Evolutionary conservation across 2,329 filamentous ascomycete genomes (phyloP).

Genomic region (Beauveria scarabaeidicola): DNA sequence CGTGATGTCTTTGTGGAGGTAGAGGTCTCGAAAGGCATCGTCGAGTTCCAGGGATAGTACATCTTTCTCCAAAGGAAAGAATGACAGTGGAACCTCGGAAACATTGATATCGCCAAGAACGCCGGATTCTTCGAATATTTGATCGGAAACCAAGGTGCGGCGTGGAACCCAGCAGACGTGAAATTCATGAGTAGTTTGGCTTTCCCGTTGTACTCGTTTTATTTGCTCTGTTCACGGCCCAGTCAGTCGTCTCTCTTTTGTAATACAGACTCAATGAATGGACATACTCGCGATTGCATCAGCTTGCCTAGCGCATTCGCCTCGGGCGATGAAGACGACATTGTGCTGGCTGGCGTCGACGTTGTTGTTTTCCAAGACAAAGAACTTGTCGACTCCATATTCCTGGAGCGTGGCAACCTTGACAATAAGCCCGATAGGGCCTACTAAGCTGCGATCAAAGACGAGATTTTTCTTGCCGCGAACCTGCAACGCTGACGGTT

Average conservation of each 20-base stretch:
- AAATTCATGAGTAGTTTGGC: constrained; percentile 87
- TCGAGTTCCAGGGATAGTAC: constrained; percentile 85
- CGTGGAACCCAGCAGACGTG: constrained; percentile 94
- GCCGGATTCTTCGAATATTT: constrained; percentile 84
- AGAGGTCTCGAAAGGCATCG: constrained; percentile 78
- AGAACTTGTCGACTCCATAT: constrained; percentile 96
- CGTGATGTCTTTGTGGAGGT: constrained; percentile 82
- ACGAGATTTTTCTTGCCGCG: constrained; percentile 98
- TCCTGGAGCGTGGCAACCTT: constrained; percentile 94
- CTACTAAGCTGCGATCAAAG: constrained; percentile 82
- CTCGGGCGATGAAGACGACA: constrained; percentile 85
- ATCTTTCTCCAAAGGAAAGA: constrained; percentile 87
- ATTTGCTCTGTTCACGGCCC: constrained; percentile 61
- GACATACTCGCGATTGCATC: constrained; percentile 79
- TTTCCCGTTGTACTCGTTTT: constrained; percentile 78
- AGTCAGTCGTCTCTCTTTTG: constrained; percentile 22
- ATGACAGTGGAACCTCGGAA: constrained; percentile 76
- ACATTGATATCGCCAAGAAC: constrained; percentile 89
- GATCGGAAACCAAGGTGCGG: constrained; percentile 82
- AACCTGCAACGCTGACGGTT: constrained; percentile 49
- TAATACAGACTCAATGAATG: not conserved
- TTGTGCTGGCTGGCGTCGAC: constrained; percentile 91
- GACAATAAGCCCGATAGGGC: constrained; percentile 81
- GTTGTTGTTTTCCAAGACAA: constrained; percentile 93
- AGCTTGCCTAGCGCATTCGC: constrained; percentile 78